A percentile compares a stretch with the other conserved stretches of the same genome.
phyloP scores from a whole-genome alignment of 164 flowering plant species.

The Dillenia suffruticosa region DNA sequence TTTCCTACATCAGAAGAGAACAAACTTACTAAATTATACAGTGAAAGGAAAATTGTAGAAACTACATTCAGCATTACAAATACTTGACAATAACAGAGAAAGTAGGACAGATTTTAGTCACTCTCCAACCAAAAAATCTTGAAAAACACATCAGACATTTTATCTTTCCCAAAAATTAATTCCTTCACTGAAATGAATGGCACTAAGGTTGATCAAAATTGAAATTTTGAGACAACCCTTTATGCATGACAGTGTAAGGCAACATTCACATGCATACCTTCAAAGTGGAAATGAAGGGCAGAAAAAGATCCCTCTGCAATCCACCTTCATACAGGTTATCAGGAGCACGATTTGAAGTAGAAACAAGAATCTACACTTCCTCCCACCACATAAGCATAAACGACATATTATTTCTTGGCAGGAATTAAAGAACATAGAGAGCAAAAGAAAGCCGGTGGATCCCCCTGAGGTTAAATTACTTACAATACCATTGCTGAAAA shows the following conservation, averaged over 20 bases:
- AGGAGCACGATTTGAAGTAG: constrained; percentile 99
- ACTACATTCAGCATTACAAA: background rate
- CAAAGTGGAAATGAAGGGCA: constrained; percentile 87
- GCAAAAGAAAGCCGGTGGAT: background rate
- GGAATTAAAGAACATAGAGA: background rate
- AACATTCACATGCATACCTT: constrained; percentile 48
- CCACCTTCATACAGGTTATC: constrained; percentile 96
- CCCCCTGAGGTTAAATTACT: constrained; percentile 21
- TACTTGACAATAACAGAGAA: no score
- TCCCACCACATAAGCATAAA: constrained; percentile 11
- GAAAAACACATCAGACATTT: no score
- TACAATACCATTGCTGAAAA: constrained; percentile 81
- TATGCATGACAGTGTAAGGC: background rate
- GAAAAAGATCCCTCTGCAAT: constrained; percentile 92
- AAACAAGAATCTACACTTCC: constrained; percentile 72
- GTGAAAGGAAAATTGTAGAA: background rate
- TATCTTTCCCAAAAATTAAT: no score
- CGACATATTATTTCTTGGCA: background rate
- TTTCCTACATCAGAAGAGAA: constrained; percentile 57
- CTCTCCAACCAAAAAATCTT: no score
- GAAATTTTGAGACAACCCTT: no score
- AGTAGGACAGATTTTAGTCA: no score
- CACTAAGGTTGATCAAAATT: no score
- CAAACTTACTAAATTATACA: no score
- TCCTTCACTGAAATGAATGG: no score